Evolutionary conservation across 169 alveolate genomes (phyloP), one percentile per base, ranked within the genome.

Genomic region (Sarcocystis neurona): DNA sequence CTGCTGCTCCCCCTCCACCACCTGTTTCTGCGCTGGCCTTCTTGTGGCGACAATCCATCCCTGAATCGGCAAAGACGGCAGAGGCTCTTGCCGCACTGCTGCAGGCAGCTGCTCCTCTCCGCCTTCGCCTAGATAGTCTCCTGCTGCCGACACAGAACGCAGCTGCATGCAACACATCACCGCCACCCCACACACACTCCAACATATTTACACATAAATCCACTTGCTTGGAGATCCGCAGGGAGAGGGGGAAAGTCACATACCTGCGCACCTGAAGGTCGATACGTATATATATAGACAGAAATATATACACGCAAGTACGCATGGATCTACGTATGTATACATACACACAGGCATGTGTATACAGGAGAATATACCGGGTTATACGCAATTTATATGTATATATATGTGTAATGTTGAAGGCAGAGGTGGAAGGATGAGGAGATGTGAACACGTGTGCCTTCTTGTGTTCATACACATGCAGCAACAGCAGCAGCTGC

Each of bases 21-120:
- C 39, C 63, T 50, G 46, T 37, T 12, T 1, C 43, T 4, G 23
- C 43, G 53, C 58, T 20, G 79, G 63, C 0, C 53, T 50, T 5
- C 88, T 77, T 23, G 78, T 63, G 12, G 88, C 88, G 5, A 82
- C 1, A 8, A 82, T 60, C 34, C 44, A 82, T 27, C 88, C 88
- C 39, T 50, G 68, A 0, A 53, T 47, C 68, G 53, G 70, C 50
- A 39, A 63, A 27, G 79, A 1, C 70, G 50, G 66, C 70, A 23
- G 75, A 34, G 34, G 37, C 75, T 79, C 75, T 1, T 18, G 3
- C 50, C 2, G 39, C 74, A 39, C 74, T n/a, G 20, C 87, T 43
- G 53, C 56, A 0, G 87, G 75, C 58, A 50, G 77, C 63, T 50
- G 63, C 68, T 12, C 66, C 30, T 23, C 10, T n/a, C 8, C 44